Evolutionary conservation across 2,329 filamentous ascomycete genomes (phyloP), one percentile per base, ranked within the genome.

Genomic region (Sporothrix mexicana): DNA sequence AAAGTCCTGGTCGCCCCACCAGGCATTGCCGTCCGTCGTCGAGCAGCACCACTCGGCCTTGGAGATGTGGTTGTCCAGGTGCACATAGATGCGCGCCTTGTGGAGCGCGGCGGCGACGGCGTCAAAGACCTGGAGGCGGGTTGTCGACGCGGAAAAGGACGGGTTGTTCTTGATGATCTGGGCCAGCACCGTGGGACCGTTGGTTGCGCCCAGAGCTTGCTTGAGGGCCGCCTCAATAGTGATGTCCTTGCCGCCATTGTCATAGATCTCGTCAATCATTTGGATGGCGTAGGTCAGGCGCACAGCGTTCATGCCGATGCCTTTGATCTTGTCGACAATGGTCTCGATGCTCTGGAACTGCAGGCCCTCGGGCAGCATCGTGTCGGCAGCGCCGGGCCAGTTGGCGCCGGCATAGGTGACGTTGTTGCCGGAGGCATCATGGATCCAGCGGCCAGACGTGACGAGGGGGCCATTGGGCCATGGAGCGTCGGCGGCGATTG

Each of bases 331-430:
- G 3, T 84, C 79, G 0, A 90, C 85, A 49, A 91, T 86, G 8
- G 79, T 80, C 51, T 83, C 80, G 66, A 91, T 83, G 0, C 88
- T 90, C 49, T 86, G 85, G 79, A 90, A 90, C 77, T 90, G 88
- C 2, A 91, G 82, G 3, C 89, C 89, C 75, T 91, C 89, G 0
- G 88, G 89, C 0, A 91, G 83, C 88, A 91, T 91, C n/a, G 86
- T 84, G 61, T 90, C 88, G 61, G 84, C 85, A 17, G 87, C 85
- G 0, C 88, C 89, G 0, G 88, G 87, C 89, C 88, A 91, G 76
- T 91, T 91, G 13, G 84, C 84, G 0, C 88, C 88, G 3, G 85
- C 87, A 72, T 86, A 85, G 7, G 82, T 85, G 47, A 88, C 79
- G 47, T 81, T 82, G 2, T 82, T 77, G 51, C 83, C 83, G 0